Percentiles rank a stretch among this genome's conserved stretches.
Evolutionary conservation across 176 grass and related monocot genomes (phyloP).

Genomic region (Carex scoparia): DNA sequence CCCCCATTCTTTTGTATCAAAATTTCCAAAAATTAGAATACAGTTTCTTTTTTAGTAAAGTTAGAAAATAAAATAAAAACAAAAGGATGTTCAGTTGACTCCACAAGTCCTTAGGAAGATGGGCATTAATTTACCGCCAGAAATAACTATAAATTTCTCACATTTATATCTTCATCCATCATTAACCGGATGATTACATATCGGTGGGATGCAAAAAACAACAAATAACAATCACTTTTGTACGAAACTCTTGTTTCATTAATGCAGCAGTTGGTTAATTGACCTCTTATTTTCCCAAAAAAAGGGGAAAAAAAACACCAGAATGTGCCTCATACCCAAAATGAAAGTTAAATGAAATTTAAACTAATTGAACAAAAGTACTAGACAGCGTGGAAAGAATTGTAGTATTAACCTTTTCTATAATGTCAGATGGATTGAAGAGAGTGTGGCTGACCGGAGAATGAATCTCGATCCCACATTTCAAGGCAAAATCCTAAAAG

Average conservation of each 20-base stretch:
- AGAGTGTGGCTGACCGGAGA: slow-evolving; percentile 76
- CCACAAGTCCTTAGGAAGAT: not conserved
- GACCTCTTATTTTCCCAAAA: not conserved
- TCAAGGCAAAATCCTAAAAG: slow-evolving; percentile 62
- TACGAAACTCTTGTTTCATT: not conserved
- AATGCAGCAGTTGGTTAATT: not conserved
- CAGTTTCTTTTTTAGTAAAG: not conserved
- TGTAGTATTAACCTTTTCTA: slow-evolving; percentile 47
- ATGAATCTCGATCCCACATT: slow-evolving; percentile 58
- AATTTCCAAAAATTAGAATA: not conserved
- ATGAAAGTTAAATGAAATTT: not conserved
- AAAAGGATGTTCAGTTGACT: not conserved
- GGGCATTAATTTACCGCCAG: not conserved
- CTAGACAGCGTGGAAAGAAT: not conserved
- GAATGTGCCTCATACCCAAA: not conserved
- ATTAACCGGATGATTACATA: not conserved
- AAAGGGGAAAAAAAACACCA: not conserved
- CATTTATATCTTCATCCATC: not conserved
- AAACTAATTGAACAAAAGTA: not conserved
- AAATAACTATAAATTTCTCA: not conserved
- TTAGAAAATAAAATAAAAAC: not conserved
- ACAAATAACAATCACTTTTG: not conserved
- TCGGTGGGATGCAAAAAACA: not conserved
- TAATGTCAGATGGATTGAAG: slow-evolving; percentile 56
- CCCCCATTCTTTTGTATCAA: slow-evolving; percentile 54